Evolutionary conservation across 108 stramenopile genomes (phyloP), one percentile per base, ranked within the genome.

Genomic region (Thalassiosira profunda): DNA sequence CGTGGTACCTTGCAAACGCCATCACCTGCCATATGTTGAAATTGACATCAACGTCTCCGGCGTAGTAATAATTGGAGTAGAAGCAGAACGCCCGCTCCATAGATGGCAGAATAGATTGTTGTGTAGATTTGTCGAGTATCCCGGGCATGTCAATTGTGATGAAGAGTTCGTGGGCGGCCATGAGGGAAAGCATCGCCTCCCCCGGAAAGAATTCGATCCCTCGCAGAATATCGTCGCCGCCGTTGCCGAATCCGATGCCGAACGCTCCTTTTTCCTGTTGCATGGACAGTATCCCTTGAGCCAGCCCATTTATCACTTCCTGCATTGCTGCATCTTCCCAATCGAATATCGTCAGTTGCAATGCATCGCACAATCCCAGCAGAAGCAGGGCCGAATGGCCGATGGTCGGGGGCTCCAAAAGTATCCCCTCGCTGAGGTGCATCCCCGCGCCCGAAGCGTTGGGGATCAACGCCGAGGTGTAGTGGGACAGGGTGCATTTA

Each of bases 1-100:
- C 70, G 29, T 74, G 8, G n/a, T 42, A 62, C 42, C 38, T 48
- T 21, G 73, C 33, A 67, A 84, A 74, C 2, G 72, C 76, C 8
- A 63, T 65, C 17, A 79, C 58, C 70, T 84, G 83, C 83, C 83
- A 84, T 42, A 84, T 84, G 45, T 79, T 75, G 36, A 75, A 84
- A 29, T 84, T 84, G 10, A 63, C 55, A 52, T 75, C 82, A 10
- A 69, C 40, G 33, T 62, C 52, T 12, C 59, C 73, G 30, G 63
- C 28, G 11, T 83, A 18, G 41, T 75, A 75, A 47, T 58, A 65
- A 2, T 61, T 20, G 9, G 54, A 75, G 40, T 84, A 84, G 63
- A 84, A 84, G 2, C 26, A 24, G 23, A 78, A 70, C 0, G 83
- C 83, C 10, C 41, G 46, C 21, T 62, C 11, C 74, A 80, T 70